Percentiles rank a stretch among this genome's conserved stretches.
Evolutionary conservation across 2,329 filamentous ascomycete species (phyloP).

Genomic region (Colletotrichum zoysiae): DNA sequence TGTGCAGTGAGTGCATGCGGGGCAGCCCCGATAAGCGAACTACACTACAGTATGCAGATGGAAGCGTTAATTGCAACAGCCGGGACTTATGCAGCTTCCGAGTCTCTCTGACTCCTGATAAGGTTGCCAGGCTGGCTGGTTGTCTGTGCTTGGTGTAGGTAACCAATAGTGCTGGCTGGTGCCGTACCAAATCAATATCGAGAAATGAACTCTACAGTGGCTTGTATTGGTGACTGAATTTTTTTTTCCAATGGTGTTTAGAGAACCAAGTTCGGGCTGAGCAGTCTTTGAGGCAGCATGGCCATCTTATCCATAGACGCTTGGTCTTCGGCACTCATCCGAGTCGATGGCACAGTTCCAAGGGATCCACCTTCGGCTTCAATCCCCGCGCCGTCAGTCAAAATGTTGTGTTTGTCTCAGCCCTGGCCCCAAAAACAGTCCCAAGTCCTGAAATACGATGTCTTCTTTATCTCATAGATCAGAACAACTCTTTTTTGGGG

Average conservation of each 20-base stretch:
- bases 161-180: neutral
- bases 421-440: neutral
- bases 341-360: neutral
- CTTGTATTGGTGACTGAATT: neutral
- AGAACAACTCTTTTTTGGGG: too few species aligned
- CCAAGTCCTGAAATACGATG: too few species aligned
- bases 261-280: neutral
- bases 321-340: constrained; percentile 1
- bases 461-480: neutral
- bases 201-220: neutral
- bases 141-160: neutral
- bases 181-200: neutral
- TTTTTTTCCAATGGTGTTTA: neutral
- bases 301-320: neutral
- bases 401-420: neutral
- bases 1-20: neutral
- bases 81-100: neutral
- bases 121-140: neutral
- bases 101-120: too few species aligned
- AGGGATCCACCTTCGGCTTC: neutral
- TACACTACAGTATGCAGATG: neutral
- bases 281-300: neutral
- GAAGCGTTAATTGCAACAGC: neutral
- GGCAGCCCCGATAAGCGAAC: neutral
- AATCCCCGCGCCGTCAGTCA: neutral